phyloP scores from a whole-genome alignment of 2,329 filamentous ascomycete genomes.

The Trichophyton verrucosum region DNA sequence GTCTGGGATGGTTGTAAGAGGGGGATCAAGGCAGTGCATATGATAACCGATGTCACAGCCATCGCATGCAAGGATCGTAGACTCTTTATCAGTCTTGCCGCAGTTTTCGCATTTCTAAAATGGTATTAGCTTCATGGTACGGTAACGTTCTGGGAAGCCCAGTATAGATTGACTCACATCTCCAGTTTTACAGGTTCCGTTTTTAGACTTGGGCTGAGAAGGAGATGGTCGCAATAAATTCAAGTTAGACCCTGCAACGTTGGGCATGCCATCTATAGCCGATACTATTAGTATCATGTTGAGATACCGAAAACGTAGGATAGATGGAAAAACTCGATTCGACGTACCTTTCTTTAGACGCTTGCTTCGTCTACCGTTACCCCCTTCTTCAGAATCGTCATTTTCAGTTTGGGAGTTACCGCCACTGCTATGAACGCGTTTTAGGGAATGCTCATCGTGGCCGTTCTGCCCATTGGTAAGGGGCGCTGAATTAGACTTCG shows the following conservation, averaged over 20 bases:
- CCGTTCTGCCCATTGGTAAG: conserved; percentile 43
- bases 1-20: conserved; percentile 62
- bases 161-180: conserved; percentile 35
- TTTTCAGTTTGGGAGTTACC: conserved; percentile 34
- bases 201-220: conserved; percentile 44
- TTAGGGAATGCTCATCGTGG: conserved; percentile 48
- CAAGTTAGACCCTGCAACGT: conserved; percentile 94
- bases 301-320: conserved; percentile 16
- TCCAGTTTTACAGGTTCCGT: conserved; percentile 44
- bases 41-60: conserved; percentile 86
- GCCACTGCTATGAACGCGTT: conserved; percentile 60
- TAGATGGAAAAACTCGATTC: not conserved
- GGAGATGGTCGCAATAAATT: conserved; percentile 76
- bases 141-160: not conserved
- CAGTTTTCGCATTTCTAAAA: conserved; percentile 71
- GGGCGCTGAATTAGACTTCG: conserved; percentile 40
- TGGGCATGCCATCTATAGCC: conserved; percentile 46
- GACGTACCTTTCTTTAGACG: conserved; percentile 71
- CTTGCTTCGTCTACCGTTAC: conserved; percentile 72
- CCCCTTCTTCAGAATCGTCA: conserved; percentile 45
- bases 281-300: conserved; percentile 8
- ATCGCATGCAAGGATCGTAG: conserved; percentile 68
- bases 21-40: conserved; percentile 76
- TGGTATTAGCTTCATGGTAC: not conserved
- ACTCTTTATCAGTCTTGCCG: conserved; percentile 60